Evolutionary conservation across 371 early-diverging fungal species (phyloP), one percentile per base, ranked within the genome.

Genomic region (Lichtheimia hyalospora): DNA sequence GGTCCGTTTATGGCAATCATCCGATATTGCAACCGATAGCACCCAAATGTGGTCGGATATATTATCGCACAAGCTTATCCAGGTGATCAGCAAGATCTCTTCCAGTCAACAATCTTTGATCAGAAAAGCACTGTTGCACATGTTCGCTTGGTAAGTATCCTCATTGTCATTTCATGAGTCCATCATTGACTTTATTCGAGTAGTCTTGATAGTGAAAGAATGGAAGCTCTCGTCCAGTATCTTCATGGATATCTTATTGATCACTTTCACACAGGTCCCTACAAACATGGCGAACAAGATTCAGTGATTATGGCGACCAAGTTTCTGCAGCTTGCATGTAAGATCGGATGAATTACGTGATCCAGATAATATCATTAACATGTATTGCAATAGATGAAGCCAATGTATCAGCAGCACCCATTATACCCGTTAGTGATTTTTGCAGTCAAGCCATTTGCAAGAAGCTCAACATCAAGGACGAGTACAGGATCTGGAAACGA

Each of bases 391-490:
- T 46, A 59, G 64, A 74, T 57, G 67, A 74, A 66, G 63, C 64
- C n/a, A 74, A 63, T 14, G 20, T 57, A n/a, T 57, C 60, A 8
- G 24, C 23, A 8, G 40, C 21, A 4, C 46, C 72, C 5, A 69
- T 76, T n/a, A 71, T 85, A 18, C 80, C 85, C 1, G 66, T 76
- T 43, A 69, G 74, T 7, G 64, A 71, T 0, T 93, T 93, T 68
- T 88, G 89, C 67, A 87, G 76, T 51, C 70, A 80, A 5, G 73
- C 75, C 0, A 73, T 91, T 24, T 65, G 68, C 24, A 74, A 78
- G 39, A 84, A 85, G 42, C 72, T 92, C 51, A 90, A 90, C 52
- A 89, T 91, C 69, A 92, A 91, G 63, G 89, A 89, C 41, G 92
- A 93, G 64, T 93, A 90, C 62, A 75, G 83, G 20, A 78, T 74